Base-by-base conservation (phyloP, 164 flowering plant species). In the Dillenia suffruticosa region DNA sequence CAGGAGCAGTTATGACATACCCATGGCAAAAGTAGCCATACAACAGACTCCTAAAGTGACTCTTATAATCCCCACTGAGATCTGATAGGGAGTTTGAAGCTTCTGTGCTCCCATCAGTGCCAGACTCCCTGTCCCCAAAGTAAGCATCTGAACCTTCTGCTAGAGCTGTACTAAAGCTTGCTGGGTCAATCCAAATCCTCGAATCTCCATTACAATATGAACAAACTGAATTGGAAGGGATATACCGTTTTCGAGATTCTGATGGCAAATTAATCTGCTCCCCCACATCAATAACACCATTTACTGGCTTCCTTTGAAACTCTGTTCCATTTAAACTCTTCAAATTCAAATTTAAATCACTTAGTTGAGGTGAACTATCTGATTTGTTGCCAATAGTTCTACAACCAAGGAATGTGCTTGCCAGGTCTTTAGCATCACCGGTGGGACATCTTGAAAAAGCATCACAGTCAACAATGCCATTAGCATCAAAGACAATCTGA, bases 51-150 rank as follows among this genome's bases (percentile, higher is more conserved):
- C 73, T 62, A 11, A 74, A n/a, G 59, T 82, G 76, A 72, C 72
- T 68, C 5, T 81, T 79, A 63, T 72, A 80, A 46, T 87, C 84
- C 47, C 89, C 86, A 58, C 69, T 63, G n/a, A 84, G 89, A 46
- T 82, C 87, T 14, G 77, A 61, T 62, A 79, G 74, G 40, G 65
- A 57, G 49, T 73, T 56, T 16, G 58, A 44, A 58, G 66, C 57
- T 68, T 72, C 77, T 44, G 58, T 44, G 46, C 62, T 68, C 50
- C 69, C 70, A 62, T 60, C 49, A 44, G 56, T 63, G 22, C 66
- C 51, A 13, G 13, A 50, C 17, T 66, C 68, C 10, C 40, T 57
- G 63, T 50, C 76, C 57, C 69, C 45, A 54, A 49, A 62, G 64
- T 19, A 49, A 49, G 48, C 46, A 15, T 58, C 51, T 19, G 32